phyloP scores from a whole-genome alignment of 148 eudicot species.

The Linanthus parryae region DNA sequence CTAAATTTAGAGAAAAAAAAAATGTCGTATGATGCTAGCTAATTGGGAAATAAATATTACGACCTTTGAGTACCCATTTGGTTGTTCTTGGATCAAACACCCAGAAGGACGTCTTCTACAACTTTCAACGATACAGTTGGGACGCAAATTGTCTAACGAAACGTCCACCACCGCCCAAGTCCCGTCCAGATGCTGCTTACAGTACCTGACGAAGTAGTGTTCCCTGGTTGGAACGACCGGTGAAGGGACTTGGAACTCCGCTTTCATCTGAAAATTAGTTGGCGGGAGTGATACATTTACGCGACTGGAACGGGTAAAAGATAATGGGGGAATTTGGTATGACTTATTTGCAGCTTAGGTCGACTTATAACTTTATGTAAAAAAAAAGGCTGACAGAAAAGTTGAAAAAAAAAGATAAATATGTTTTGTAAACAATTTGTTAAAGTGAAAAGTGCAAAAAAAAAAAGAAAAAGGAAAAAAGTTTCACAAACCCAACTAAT shows the following conservation, averaged over 20 bases:
- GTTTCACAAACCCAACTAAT: no score
- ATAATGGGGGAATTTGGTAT: no score
- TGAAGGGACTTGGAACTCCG: conserved; percentile 77
- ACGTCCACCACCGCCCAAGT: conserved; percentile 84
- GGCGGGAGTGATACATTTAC: no score
- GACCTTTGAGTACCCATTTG: conserved; percentile 80
- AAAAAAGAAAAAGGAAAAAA: no score
- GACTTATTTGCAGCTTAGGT: no score
- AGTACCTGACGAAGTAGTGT: conserved; percentile 65
- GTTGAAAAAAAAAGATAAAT: no score
- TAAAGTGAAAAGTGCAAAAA: no score
- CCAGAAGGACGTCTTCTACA: conserved; percentile 76
- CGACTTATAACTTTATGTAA: background rate
- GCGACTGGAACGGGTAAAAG: no score
- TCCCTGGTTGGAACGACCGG: conserved; percentile 75
- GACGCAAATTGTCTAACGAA: conserved; percentile 58
- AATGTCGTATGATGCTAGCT: background rate
- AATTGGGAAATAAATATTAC: background rate
- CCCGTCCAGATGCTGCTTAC: conserved; percentile 59
- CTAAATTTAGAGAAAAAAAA: background rate
- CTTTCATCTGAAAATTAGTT: conserved; percentile 70
- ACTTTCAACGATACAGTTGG: conserved; percentile 33
- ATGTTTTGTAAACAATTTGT: no score
- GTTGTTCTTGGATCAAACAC: conserved; percentile 64
- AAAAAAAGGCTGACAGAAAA: no score